Conservation (phyloP, 2,329 filamentous ascomycete species). For the Xylariaceae sp. region DNA sequence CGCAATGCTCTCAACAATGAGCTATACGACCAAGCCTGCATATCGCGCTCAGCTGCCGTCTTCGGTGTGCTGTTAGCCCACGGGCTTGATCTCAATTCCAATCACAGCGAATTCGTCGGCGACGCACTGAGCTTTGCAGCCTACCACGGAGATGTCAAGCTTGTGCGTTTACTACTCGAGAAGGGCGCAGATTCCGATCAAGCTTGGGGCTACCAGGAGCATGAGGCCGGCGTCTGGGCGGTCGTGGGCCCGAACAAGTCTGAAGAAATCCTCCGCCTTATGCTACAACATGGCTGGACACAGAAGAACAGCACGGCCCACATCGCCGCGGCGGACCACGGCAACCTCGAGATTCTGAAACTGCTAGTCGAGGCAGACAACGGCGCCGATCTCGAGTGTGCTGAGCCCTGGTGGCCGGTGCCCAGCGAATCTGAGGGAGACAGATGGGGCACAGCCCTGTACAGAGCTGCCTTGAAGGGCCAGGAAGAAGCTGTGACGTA, state of each 20-base stretch:
- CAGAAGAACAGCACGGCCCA: not conserved
- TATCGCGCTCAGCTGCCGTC: not conserved
- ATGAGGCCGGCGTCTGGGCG: not conserved
- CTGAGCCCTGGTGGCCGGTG: not conserved
- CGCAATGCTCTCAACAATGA: not conserved
- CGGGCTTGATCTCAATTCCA: not conserved
- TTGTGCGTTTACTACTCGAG: not conserved
- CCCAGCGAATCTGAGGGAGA: not conserved
- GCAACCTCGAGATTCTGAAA: not conserved
- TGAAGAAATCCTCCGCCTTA: not conserved
- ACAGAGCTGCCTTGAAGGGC: not conserved
- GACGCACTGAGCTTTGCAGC: not conserved
- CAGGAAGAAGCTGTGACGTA: not conserved
- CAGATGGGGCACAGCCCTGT: not conserved
- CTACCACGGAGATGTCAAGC: not conserved
- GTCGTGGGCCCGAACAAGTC: not conserved
- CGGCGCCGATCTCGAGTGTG: not conserved
- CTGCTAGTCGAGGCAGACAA: not conserved
- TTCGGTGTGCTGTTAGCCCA: not conserved
- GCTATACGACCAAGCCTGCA: not conserved
- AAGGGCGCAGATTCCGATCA: not conserved
- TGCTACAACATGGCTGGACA: slow-evolving; percentile 1
- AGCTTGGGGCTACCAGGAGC: slow-evolving; percentile 1
- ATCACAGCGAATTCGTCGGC: not conserved
- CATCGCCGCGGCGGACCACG: not conserved